phyloP scores from a whole-genome alignment of 257 asterid genomes.

The Solanum etuberosum region DNA sequence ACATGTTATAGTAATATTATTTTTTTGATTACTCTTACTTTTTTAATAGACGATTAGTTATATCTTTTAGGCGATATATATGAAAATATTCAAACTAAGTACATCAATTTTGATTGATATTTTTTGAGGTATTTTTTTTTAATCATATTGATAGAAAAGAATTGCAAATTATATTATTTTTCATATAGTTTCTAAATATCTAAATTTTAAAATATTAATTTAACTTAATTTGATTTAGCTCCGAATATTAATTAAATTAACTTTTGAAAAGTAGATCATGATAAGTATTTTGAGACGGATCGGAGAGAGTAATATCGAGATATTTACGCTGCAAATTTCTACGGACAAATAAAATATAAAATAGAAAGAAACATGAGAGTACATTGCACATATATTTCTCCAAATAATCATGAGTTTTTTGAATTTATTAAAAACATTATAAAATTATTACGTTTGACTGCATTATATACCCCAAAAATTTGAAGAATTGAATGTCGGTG shows the following conservation, averaged over 20 bases:
- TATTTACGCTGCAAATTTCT: neutral
- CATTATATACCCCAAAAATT: neutral
- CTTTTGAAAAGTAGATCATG: neutral
- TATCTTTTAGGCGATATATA: neutral
- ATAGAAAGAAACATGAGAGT: neutral
- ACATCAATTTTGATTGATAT: neutral
- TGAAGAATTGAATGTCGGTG: conserved; percentile 1
- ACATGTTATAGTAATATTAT: too few species aligned
- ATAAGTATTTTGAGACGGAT: neutral
- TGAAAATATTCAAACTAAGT: neutral
- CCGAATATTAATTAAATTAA: neutral
- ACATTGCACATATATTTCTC: neutral
- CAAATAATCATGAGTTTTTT: neutral
- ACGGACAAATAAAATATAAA: neutral
- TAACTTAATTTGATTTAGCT: neutral
- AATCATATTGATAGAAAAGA: neutral
- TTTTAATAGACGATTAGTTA: too few species aligned
- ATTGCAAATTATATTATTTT: neutral
- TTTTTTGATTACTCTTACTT: neutral
- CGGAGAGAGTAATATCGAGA: neutral
- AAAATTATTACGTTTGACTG: neutral
- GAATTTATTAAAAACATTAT: neutral
- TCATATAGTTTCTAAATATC: neutral
- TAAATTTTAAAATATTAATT: neutral
- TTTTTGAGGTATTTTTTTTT: neutral